These are phyloP conservation scores for Microdochium trichocladiopsis DNA, from an alignment of 2,329 filamentous ascomycete genomes.

Conservation along the genomic window DNA sequence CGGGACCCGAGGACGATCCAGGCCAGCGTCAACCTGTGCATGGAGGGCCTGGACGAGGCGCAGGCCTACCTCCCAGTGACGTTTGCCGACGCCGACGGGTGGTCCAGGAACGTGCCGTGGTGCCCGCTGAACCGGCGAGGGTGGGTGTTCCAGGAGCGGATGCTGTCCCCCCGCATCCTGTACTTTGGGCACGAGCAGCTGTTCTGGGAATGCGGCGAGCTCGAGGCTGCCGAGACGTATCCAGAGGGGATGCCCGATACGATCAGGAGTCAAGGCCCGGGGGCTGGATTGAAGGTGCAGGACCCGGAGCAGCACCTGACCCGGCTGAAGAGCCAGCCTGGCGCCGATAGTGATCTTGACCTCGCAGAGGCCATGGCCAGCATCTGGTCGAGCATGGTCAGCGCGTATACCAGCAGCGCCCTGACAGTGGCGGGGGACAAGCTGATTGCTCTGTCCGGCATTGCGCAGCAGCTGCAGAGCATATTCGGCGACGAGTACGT, in stretches of 20 bases:
- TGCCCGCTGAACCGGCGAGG: slow-evolving; percentile 3
- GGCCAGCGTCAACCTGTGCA: neutral
- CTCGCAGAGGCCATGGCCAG: neutral
- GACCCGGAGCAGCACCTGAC: neutral
- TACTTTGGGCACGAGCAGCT: slow-evolving; percentile 5
- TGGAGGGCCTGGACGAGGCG: neutral
- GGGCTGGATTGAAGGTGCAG: neutral
- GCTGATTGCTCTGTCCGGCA: slow-evolving; percentile 4
- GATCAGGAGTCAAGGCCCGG: neutral
- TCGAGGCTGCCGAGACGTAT: neutral
- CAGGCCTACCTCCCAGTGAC: neutral
- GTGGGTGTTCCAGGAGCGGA: slow-evolving; percentile 7
- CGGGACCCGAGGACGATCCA: neutral
- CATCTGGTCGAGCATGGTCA: slow-evolving; percentile 6
- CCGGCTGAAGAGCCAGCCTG: neutral
- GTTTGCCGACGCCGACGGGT: neutral
- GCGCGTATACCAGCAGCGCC: too few species aligned
- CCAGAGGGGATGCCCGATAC: neutral
- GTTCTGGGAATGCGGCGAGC: slow-evolving; percentile 5
- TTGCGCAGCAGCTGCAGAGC: slow-evolving; percentile 4
- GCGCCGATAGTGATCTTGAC: neutral
- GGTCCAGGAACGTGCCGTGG: neutral
- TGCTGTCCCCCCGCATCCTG: slow-evolving; percentile 4
- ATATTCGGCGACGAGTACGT: slow-evolving; percentile 1
- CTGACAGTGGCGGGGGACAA: too few species aligned